Base-by-base conservation (phyloP, 257 asterid genomes). In the Dorcoceras hygrometricum region DNA sequence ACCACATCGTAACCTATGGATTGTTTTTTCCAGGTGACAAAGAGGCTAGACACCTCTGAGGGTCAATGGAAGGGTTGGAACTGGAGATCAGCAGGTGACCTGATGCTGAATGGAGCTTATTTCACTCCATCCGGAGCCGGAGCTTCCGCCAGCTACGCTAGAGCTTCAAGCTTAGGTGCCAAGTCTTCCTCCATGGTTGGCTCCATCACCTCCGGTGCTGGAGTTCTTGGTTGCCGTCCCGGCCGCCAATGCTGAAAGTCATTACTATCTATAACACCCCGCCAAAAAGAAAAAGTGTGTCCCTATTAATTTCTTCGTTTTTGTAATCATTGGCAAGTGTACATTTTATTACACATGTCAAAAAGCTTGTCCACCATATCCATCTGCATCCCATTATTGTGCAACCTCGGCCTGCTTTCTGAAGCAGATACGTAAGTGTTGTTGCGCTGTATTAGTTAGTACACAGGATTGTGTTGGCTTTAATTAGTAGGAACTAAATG, bases 81-180 rank as follows among this genome's bases (percentile, higher is more conserved):
- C 63, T 83, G 86, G 88, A 83, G 88, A 25, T 83, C 88, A 14
- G 83, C 79, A 23, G 88, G 88, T 39, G 88, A 83, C 55, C 73
- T 83, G 61, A 83, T 80, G 88, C 80, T 80, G 23, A 83, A 83
- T 34, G 88, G 88, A 20, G 88, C 88, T 51, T 83, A 80, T 76
- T 83, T 83, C 76, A 83, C 76, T 50, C 80, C 86, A 8, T 83
- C 88, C 6, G 88, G 88, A 23, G 88, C 88, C 28, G 86, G 88
- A 59, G 88, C 88, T 71, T 78, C 86, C 6, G 82, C 84, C 57
- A 83, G 81, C 79, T 83, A 83, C 54, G 88, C 88, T 24, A 78
- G 84, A 78, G 88, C 88, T 73, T 83, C 88, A 28, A 83, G 88
- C 66, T 78, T 83, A 64, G 83, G 84, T 34, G 88, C 88, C 75